Base-by-base conservation (phyloP, 441 rosid species). In the Erodium moschatum region DNA sequence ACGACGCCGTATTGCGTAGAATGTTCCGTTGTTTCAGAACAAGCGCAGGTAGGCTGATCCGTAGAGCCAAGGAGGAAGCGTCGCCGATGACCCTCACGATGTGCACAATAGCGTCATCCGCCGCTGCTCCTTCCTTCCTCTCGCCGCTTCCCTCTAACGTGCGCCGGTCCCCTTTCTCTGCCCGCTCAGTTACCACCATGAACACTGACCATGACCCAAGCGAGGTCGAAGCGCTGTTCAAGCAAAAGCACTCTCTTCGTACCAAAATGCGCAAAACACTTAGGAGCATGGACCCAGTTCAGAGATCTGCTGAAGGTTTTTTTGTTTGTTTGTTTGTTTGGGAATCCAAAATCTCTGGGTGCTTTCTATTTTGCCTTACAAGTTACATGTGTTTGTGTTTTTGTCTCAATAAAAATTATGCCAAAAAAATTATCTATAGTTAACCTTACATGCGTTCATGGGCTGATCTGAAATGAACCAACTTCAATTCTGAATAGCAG, bases 221-320 rank as follows among this genome's bases (percentile, higher is more conserved):
- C 33, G 67, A 73, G 16, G 77, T 82, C 60, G 83, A 83, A 4
- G 75, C 81, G 64, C 15, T 81, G 21, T 77, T 83, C 66, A 66
- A 73, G 66, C 66, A 67, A 16, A 81, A 83, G 70, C 75, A 60
- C 69, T 62, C 66, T 46, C 82, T 81, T 20, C 75, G 86, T 35
- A 73, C 84, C 74, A 73, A 44, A 66, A 72, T 83, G 60, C 80
- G 84, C 38, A 73, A 79, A 67, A 74, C 72, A 27, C 84, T 81
- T 60, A 81, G 56, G 72, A 70, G 64, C 72, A 83, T 81, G 82
- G 81, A 79, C 63, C 77, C 84, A 2, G 9, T 75, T 60, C 81
- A 72, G 70, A 74, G 76, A 76, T 74, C 74, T 33, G 74, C 56
- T 4, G 80, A 81, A 60, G 84, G 86, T 79, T 13, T 15, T 58